Base-by-base conservation (phyloP, 306 rosid genomes). In the Begonia masoniana region DNA sequence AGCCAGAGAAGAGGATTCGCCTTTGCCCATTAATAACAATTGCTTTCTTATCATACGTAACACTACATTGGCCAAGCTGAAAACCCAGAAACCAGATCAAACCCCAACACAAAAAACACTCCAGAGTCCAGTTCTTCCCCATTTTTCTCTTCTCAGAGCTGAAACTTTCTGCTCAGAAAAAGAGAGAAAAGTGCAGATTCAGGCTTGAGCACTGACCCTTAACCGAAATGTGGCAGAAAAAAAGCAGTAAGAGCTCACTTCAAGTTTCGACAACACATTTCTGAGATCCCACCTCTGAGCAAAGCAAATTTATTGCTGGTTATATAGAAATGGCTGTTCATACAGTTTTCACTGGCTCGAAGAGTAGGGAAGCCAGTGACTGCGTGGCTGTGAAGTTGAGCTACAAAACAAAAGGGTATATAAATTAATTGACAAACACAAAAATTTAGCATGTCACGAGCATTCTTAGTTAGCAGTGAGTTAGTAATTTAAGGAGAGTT, bases 1-100 rank as follows among this genome's bases (percentile, higher is more conserved):
- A 92, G 50, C 99, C 99, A 60, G 99, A 92, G 49, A 92, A 68
- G 39, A 92, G 99, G 64, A 92, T 74, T 79, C 93, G 75, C 59
- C 96, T 75, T 47, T 76, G 86, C 65, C 88, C 96, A 70, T 92
- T 81, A 62, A 92, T 86, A 57, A 83, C 26, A 24, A 92, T 71
- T 51, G 99, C 94, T 62, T 83, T 92, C 46, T 77, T 74, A 57
- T 92, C 99, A 56, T 92, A 92, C 1, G 96, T 83, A 4, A 92
- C 99, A 23, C 41, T 39, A 48, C 80, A 79, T 13, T 71, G 78
- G 51, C 56, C 65, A 51, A 82, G 19, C 51, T 55, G 76, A 53
- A 64, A 74, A 56, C 49, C 15, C 15, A 45, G 49, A 45, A 45
- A 10, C 49, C 75, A 68, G 43, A 67, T 77, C 31, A 74, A 58